These are phyloP conservation scores for Amoebophrya sp. DNA, from an alignment of 169 alveolate species.

Conservation along the genomic window DNA sequence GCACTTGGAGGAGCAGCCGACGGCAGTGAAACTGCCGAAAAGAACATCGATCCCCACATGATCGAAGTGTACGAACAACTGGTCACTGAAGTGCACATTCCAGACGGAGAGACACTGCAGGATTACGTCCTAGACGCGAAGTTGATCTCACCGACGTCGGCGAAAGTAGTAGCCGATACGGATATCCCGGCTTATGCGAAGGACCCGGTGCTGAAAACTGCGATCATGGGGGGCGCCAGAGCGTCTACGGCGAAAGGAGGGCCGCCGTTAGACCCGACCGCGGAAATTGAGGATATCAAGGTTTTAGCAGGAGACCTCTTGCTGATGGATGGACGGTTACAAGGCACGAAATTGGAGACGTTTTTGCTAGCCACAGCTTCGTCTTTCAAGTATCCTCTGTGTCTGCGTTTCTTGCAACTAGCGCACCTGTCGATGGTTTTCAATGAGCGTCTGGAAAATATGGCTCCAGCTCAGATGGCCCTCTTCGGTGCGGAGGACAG, in stretches of 20 bases:
- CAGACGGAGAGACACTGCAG: background rate
- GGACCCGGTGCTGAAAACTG: too few species aligned
- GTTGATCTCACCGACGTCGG: background rate
- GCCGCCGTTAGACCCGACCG: background rate
- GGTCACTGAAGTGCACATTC: background rate
- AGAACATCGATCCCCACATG: background rate
- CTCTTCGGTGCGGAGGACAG: too few species aligned
- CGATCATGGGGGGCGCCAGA: background rate
- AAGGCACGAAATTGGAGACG: background rate
- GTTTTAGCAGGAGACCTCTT: background rate
- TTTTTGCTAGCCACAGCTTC: background rate
- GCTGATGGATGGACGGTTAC: background rate
- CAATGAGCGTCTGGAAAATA: background rate
- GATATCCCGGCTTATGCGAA: too few species aligned
- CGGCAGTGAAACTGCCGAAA: too few species aligned
- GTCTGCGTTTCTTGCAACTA: background rate
- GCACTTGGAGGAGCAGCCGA: background rate
- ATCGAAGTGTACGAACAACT: constrained; percentile 10
- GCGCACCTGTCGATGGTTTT: background rate
- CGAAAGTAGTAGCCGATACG: background rate
- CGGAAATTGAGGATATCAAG: background rate
- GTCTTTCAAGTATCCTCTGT: background rate
- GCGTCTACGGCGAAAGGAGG: background rate
- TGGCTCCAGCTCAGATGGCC: too few species aligned
- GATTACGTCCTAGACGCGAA: background rate